These are phyloP conservation scores for Ramaria rubella DNA, from an alignment of 768 basidiomycete genomes.

Conservation along the genomic window DNA sequence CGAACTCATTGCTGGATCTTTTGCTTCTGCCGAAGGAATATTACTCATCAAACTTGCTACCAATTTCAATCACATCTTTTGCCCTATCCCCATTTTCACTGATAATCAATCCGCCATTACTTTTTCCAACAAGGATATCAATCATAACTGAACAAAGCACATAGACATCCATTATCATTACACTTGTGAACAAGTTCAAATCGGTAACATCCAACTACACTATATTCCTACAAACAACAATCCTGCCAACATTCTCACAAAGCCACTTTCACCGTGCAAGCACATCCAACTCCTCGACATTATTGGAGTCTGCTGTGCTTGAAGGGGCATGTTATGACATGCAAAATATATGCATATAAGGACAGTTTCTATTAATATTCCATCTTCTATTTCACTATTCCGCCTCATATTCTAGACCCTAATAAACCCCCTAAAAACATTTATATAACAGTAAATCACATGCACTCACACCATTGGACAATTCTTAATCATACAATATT, in stretches of 20 bases:
- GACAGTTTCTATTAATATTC: no score
- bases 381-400: no score
- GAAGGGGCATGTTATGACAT: neutral
- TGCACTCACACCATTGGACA: no score
- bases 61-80: conserved; percentile 12
- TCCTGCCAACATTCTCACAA: conserved; percentile 37
- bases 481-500: no score
- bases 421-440: no score
- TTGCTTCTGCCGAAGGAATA: conserved; percentile 11
- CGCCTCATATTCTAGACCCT: no score
- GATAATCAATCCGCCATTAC: conserved; percentile 29
- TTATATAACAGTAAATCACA: no score
- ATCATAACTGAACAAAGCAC: conserved; percentile 28
- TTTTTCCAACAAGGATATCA: conserved; percentile 14
- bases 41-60: conserved; percentile 5
- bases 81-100: conserved; percentile 15
- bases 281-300: neutral
- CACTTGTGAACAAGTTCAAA: conserved; percentile 26
- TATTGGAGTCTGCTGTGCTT: neutral
- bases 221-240: conserved; percentile 30
- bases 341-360: no score
- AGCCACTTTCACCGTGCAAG: conserved; percentile 19
- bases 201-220: conserved; percentile 18
- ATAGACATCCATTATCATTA: conserved; percentile 34
- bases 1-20: conserved; percentile 21